Evolutionary conservation across 2,329 filamentous ascomycete species (phyloP), one percentile per base, ranked within the genome.

Genomic region (Fusarium nelsonii): DNA sequence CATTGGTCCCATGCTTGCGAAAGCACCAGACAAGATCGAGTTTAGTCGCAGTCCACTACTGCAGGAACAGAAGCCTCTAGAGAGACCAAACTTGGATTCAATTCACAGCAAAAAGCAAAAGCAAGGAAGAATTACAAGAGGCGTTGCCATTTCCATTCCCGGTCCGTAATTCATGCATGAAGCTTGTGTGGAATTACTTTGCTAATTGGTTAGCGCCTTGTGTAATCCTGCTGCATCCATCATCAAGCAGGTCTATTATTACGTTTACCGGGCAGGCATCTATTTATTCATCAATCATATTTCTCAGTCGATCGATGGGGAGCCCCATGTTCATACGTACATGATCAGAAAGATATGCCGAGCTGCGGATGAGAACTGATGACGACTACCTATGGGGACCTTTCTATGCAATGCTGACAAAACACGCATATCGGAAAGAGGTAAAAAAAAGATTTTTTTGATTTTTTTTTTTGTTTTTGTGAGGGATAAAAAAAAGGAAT

Each of bases 31-130:
- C 46, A 50, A 53, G 43, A 58, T 61, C 36, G 59, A 63, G 71
- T 49, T 51, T 70, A 72, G 72, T 65, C 46, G 43, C 30, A 61
- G 52, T 33, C 57, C 54, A 66, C 70, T 74, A 74, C 72, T 74
- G 72, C 72, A 74, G 72, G 72, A 74, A 74, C 72, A 63, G 30
- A 49, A 50, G 57, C 40, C 16, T 37, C 8, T n/a, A 30, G 23
- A 50, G 23, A 18, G 23, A n/a, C 23, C 16, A 16, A 23, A 15
- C 12, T 23, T 23, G 4, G 6, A 23, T 23, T 23, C 23, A 15
- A 14, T 15, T 11, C 12, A 34, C 6, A 18, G 5, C 15, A 34
- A 15, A 45, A 33, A 34, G 30, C 15, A 34, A 48, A 39, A 39
- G 33, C 33, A 39, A 50, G 48, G n/a, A 30, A 41, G 53, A 54